These are phyloP conservation scores for Solanum hybrid DNA, from an alignment of 305 asterid genomes.

Conservation along the genomic window DNA sequence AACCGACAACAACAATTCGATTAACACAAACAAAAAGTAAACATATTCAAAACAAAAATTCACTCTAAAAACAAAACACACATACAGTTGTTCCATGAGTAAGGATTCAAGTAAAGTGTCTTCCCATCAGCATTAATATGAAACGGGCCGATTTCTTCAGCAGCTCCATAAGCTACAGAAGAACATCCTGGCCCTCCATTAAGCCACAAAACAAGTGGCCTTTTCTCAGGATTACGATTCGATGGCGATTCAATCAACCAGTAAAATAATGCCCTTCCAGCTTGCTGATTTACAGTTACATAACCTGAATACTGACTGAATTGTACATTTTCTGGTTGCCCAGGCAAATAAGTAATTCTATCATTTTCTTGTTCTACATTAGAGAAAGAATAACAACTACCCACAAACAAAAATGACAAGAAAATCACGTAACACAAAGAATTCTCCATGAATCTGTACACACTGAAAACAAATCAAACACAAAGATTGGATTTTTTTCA, in stretches of 20 bases:
- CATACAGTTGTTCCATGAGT: constrained; percentile 93
- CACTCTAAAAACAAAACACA: constrained; percentile 10
- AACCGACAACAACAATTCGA: neutral
- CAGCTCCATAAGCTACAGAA: constrained; percentile 90
- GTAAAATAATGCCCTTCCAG: constrained; percentile 86
- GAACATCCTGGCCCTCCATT: constrained; percentile 99
- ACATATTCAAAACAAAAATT: neutral
- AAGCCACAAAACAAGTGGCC: constrained; percentile 90
- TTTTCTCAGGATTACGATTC: constrained; percentile 42
- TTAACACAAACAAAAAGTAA: neutral
- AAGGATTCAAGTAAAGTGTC: constrained; percentile 62
- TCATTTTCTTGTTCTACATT: constrained; percentile 62
- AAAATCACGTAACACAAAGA: constrained; percentile 9
- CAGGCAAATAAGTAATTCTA: constrained; percentile 64
- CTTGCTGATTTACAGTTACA: constrained; percentile 54
- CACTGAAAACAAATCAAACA: neutral
- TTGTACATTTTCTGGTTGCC: constrained; percentile 65
- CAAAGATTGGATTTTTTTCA: neutral
- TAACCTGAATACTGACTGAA: constrained; percentile 82
- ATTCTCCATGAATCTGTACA: constrained; percentile 33
- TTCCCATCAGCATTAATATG: constrained; percentile 74
- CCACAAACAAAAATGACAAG: constrained; percentile 37
- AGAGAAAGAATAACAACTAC: constrained; percentile 29
- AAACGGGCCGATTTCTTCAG: constrained; percentile 93
- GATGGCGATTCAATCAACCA: constrained; percentile 81